A percentile compares a stretch with the other conserved stretches of the same genome.
These are phyloP conservation scores for Alliaria petiolata DNA, from an alignment of 345 rosid genomes.

Conservation along the genomic window DNA sequence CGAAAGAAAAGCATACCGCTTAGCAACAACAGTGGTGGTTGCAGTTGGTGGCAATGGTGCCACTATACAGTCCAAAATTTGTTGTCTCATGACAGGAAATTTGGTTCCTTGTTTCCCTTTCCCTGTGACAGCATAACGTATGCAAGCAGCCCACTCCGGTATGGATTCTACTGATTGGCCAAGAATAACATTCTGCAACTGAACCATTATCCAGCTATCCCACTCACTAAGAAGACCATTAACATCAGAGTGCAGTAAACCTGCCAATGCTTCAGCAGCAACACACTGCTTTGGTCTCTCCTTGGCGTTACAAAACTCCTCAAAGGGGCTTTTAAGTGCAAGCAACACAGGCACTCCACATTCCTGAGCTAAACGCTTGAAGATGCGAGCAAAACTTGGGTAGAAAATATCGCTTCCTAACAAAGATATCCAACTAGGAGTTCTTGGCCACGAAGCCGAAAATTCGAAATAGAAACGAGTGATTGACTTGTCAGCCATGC, in stretches of 20 bases:
- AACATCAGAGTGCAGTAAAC: constrained; percentile 85
- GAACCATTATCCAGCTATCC: constrained; percentile 90
- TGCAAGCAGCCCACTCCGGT: constrained; percentile 97
- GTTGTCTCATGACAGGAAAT: constrained; percentile 74
- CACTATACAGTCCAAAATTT: constrained; percentile 76
- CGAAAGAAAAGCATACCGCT: constrained; percentile 91
- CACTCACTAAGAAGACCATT: constrained; percentile 74
- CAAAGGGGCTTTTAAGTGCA: constrained; percentile 66
- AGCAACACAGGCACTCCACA: constrained; percentile 82
- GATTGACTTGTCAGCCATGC: constrained; percentile 87
- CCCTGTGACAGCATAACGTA: constrained; percentile 98
- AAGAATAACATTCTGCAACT: constrained; percentile 76
- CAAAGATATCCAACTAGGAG: constrained; percentile 97
- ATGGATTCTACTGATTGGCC: constrained; percentile 88
- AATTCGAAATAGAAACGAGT: constrained; percentile 95
- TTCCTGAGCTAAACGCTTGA: constrained; percentile 91
- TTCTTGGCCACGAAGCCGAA: constrained; percentile 97
- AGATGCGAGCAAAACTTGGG: constrained; percentile 89
- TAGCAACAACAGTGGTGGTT: constrained; percentile 82
- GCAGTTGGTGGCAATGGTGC: constrained; percentile 76
- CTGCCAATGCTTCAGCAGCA: constrained; percentile 98
- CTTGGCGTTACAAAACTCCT: constrained; percentile 80
- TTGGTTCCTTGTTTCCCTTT: constrained; percentile 87
- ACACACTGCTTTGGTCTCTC: constrained; percentile 99
- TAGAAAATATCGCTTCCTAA: constrained; percentile 88